phyloP scores from a whole-genome alignment of 768 basidiomycete genomes.

The Russula ochroleuca region DNA sequence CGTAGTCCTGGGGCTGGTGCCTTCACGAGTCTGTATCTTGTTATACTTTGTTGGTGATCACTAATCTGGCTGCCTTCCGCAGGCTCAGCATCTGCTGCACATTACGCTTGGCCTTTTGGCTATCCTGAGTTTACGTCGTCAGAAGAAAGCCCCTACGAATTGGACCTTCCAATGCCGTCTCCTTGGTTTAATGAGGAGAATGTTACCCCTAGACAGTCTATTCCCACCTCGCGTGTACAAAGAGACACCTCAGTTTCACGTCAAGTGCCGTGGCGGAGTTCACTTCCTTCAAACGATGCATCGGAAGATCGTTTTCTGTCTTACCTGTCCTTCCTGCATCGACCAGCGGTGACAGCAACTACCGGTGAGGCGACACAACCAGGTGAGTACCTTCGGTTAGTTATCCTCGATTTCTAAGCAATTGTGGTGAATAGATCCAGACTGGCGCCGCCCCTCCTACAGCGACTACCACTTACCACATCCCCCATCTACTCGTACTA shows the following conservation, averaged over 20 bases:
- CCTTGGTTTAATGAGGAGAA: slow-evolving; percentile 14
- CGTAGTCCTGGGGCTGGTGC: slow-evolving; percentile 15
- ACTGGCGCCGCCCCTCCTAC: slow-evolving; percentile 16
- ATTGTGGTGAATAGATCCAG: slow-evolving; percentile 2
- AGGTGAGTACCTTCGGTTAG: slow-evolving; percentile 12
- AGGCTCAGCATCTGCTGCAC: slow-evolving; percentile 8
- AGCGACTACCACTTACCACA: slow-evolving; percentile 2
- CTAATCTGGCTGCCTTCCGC: neutral
- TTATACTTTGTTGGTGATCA: neutral
- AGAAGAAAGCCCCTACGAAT: slow-evolving; percentile 18
- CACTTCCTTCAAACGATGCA: slow-evolving; percentile 1
- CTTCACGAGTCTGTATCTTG: slow-evolving; percentile 18
- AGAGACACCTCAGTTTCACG: slow-evolving; percentile 16
- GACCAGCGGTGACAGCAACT: slow-evolving; percentile 3
- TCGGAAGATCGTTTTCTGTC: slow-evolving; percentile 12
- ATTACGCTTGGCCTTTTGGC: slow-evolving; percentile 7
- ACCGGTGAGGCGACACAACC: slow-evolving; percentile 7
- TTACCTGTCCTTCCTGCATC: slow-evolving; percentile 9
- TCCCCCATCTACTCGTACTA: slow-evolving; percentile 2
- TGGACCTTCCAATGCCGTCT: slow-evolving; percentile 16
- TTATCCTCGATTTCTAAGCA: neutral
- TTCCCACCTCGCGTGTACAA: slow-evolving; percentile 15
- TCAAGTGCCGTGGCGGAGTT: slow-evolving; percentile 19
- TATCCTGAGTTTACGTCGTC: slow-evolving; percentile 10
- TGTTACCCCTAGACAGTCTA: neutral